Evolutionary conservation across 108 stramenopile species (phyloP), one percentile per base, ranked within the genome.

Genomic region (Conticribra guillardii): DNA sequence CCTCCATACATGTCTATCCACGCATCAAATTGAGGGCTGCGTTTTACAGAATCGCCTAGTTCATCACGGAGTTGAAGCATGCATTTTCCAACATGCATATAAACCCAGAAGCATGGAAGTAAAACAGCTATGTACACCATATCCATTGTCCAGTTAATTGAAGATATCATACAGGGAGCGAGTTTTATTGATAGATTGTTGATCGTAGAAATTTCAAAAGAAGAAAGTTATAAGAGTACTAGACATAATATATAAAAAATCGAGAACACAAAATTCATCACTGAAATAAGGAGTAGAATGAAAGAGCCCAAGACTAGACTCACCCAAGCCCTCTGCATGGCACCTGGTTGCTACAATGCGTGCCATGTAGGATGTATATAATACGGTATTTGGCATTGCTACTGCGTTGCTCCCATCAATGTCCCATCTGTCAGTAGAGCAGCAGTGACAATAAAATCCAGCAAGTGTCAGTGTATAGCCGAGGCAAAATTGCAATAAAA

Each of bases 1-100:
- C 89, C 86, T 11, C 72, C 88, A 61, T 95, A 95, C 88, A 92
- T 89, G 62, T 95, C 91, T 71, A 95, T 95, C 94, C 94, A 95
- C 9, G 88, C 88, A 81, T 95, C 91, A 67, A 84, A 92, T 65
- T 85, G 83, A 1, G 87, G 81, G 5, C 70, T 67, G n/a, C 90
- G 74, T 32, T 68, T 74, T 2, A 78, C 76, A 49, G 71, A 75
- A 62, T 87, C 73, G 17, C 84, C 88, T 23, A 91, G 52, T 30
- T 90, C 74, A 22, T 88, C 82, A 52, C 94, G 81, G 31, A 90
- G 64, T 64, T 82, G 65, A 0, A 93, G 81, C 91, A 93, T 96
- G 59, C 80, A 76, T 44, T 92, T 84, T 5, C 94, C 94, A 5
- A 96, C 90, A 69, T 93, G 89, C 87, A 87, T 84, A 63, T 93